These are phyloP conservation scores for Meyerozyma sp. DNA, from an alignment of 1,139 yeast genomes.

Conservation along the genomic window DNA sequence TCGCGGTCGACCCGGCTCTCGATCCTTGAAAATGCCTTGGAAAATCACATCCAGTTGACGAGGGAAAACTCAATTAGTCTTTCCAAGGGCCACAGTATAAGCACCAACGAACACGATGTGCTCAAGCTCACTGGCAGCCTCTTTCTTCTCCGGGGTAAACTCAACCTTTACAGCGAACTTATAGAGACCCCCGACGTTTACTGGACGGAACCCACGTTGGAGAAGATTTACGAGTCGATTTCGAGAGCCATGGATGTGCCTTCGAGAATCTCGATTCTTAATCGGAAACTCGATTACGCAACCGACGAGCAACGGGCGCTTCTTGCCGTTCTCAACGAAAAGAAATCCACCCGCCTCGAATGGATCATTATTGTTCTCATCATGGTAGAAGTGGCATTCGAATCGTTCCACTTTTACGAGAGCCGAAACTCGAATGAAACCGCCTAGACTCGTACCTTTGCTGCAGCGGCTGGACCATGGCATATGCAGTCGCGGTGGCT, in stretches of 20 bases:
- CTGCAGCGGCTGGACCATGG: neutral
- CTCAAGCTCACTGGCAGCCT: slow-evolving; percentile 68
- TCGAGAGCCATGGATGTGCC: slow-evolving; percentile 69
- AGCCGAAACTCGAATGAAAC: slow-evolving; percentile 8
- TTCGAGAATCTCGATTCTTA: slow-evolving; percentile 72
- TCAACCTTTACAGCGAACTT: slow-evolving; percentile 81
- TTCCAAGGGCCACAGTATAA: slow-evolving; percentile 56
- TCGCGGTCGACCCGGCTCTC: slow-evolving; percentile 84
- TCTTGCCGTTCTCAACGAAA: slow-evolving; percentile 68
- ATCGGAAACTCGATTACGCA: slow-evolving; percentile 82
- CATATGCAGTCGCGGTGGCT: neutral
- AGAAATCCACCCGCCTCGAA: slow-evolving; percentile 71
- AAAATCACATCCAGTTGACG: slow-evolving; percentile 58
- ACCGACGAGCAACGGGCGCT: slow-evolving; percentile 83
- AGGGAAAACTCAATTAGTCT: slow-evolving; percentile 60
- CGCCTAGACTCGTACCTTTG: too few relatives aligned
- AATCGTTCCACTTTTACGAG: slow-evolving; percentile 49
- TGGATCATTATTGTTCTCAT: slow-evolving; percentile 84
- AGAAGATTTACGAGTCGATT: slow-evolving; percentile 63
- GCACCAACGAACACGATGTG: slow-evolving; percentile 58
- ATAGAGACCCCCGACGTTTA: slow-evolving; percentile 90
- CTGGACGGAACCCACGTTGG: slow-evolving; percentile 88
- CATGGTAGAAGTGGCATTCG: slow-evolving; percentile 80
- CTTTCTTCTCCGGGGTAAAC: slow-evolving; percentile 69
- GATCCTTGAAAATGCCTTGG: slow-evolving; percentile 67